A percentile compares a stretch with the other conserved stretches of the same genome.
These are phyloP conservation scores for Corylus heterophylla DNA, from an alignment of 306 rosid species.

Conservation along the genomic window DNA sequence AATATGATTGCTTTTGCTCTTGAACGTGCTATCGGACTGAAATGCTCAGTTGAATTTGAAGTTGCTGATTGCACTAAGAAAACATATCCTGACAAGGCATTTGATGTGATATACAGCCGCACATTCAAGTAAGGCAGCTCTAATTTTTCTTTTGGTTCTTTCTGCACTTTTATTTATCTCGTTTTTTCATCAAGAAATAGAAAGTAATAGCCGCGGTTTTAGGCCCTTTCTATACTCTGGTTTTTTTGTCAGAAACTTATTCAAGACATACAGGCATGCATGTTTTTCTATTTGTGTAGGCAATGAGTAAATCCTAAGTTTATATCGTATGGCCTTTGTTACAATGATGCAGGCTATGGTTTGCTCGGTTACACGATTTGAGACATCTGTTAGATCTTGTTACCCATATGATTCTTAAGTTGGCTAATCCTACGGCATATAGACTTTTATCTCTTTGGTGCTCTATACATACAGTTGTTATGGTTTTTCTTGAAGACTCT, in stretches of 20 bases:
- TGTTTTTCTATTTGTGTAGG: neutral
- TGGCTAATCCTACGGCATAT: neutral
- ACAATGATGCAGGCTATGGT: neutral
- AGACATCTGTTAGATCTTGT: neutral
- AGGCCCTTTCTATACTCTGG: neutral
- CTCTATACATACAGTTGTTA: neutral
- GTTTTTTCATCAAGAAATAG: neutral
- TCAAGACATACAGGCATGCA: no score
- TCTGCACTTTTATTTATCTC: no score
- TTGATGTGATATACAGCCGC: slow-evolving; percentile 82
- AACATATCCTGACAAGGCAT: slow-evolving; percentile 59
- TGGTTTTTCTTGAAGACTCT: slow-evolving; percentile 2
- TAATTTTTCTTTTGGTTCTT: neutral
- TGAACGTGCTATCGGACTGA: slow-evolving; percentile 80
- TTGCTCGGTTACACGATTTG: neutral
- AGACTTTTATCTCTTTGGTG: neutral
- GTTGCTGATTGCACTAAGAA: slow-evolving; percentile 88
- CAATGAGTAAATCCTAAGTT: neutral
- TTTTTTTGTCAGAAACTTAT: no score
- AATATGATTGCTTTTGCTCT: slow-evolving; percentile 92
- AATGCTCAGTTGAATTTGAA: slow-evolving; percentile 78
- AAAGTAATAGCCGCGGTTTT: slow-evolving; percentile 7
- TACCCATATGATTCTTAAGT: neutral
- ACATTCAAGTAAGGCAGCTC: slow-evolving; percentile 65
- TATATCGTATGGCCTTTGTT: neutral